Evolutionary conservation across 345 rosid species (phyloP).

Genomic region (Lumnitzera racemosa): DNA sequence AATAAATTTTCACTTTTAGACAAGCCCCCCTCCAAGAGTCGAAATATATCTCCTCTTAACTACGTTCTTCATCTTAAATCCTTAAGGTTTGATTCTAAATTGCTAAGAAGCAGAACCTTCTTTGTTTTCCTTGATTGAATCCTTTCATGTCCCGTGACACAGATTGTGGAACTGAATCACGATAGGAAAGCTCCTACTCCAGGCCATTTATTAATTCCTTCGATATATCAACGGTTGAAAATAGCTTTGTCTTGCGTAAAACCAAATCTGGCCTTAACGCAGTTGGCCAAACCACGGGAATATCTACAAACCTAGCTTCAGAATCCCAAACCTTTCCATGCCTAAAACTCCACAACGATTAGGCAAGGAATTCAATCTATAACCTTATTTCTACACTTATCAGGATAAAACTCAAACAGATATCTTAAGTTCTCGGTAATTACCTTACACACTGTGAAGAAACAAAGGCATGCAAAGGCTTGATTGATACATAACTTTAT

Average conservation of each 20-base stretch:
- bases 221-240: constrained; percentile 28
- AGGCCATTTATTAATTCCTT: constrained; percentile 42
- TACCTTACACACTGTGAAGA: constrained; percentile 52
- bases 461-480: constrained; percentile 46
- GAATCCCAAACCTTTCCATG: constrained; percentile 43
- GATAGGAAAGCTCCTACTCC: constrained; percentile 27
- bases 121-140: constrained; percentile 50
- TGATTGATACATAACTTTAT: constrained; percentile 60
- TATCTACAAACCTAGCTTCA: constrained; percentile 57
- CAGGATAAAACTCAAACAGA: constrained; percentile 27
- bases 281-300: constrained; percentile 80
- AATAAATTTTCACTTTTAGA: constrained; percentile 47
- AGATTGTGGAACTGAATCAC: constrained; percentile 44
- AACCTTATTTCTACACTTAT: constrained; percentile 22
- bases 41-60: constrained; percentile 60
- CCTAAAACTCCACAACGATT: constrained; percentile 78
- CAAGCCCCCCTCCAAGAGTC: constrained; percentile 24
- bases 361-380: constrained; percentile 43
- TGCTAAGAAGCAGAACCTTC: constrained; percentile 49
- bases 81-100: constrained; percentile 72
- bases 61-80: constrained; percentile 58
- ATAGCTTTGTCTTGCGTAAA: constrained; percentile 43
- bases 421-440: constrained; percentile 35
- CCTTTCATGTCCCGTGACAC: constrained; percentile 75
- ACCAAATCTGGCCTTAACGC: constrained; percentile 40